Evolutionary conservation across 2,329 filamentous ascomycete species (phyloP).

Genomic region (Claviceps sorghi): DNA sequence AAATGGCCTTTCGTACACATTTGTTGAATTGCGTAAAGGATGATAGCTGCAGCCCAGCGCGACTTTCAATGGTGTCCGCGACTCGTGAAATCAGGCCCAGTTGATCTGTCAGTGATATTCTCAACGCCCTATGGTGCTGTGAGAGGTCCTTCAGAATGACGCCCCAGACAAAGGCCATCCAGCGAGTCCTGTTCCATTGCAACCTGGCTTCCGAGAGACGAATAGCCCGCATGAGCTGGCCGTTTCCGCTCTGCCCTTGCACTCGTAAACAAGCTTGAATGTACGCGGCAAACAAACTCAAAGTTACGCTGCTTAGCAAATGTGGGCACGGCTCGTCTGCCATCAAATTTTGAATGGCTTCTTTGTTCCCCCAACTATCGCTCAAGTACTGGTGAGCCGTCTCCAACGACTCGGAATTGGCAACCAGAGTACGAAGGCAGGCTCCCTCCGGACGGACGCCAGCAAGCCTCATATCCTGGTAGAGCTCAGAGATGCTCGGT

Average conservation of each 20-base stretch:
- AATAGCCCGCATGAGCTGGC: conserved; percentile 19
- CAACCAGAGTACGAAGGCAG: conserved; percentile 41
- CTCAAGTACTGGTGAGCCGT: conserved; percentile 35
- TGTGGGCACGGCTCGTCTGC: conserved; percentile 11
- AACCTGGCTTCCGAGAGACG: conserved; percentile 15
- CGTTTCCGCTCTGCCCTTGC: conserved; percentile 9
- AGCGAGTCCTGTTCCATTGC: conserved; percentile 10
- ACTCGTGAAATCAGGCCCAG: conserved; percentile 16
- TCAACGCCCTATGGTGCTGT: conserved; percentile 15
- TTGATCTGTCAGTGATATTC: conserved; percentile 16
- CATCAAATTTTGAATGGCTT: conserved; percentile 9
- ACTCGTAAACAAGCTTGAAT: conserved; percentile 20
- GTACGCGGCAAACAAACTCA: conserved; percentile 34
- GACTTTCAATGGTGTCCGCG: conserved; percentile 15
- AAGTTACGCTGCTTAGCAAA: conserved; percentile 12
- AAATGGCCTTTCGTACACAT: conserved; percentile 9
- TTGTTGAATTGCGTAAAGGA: conserved; percentile 12
- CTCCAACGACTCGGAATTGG: conserved; percentile 31
- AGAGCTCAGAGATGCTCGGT: conserved; percentile 44
- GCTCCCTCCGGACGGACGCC: conserved; percentile 32
- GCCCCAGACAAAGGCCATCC: conserved; percentile 19
- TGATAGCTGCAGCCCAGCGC: conserved; percentile 10
- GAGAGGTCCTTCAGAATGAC: conserved; percentile 20
- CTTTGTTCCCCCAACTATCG: conserved; percentile 21
- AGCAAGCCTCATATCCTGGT: conserved; percentile 38